These are phyloP conservation scores for Kondoa malvinella DNA, from an alignment of 768 basidiomycete species.

Conservation along the genomic window DNA sequence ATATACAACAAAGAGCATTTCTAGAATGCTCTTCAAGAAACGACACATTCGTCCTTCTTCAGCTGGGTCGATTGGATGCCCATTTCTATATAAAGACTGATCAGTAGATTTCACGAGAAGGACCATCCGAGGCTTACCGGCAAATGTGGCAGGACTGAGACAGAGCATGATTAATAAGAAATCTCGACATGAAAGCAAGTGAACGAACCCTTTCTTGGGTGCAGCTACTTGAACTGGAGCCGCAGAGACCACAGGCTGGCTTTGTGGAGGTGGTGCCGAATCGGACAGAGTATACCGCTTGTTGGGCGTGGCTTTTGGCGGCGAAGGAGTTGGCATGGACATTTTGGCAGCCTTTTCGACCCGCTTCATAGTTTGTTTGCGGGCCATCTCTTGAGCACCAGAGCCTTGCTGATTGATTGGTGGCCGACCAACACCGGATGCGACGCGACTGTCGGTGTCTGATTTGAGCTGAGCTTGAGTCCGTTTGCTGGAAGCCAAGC, in stretches of 20 bases:
- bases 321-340: background rate
- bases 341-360: conserved; percentile 22
- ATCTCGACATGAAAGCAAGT: conserved; percentile 11
- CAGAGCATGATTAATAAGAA: no score
- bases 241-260: background rate
- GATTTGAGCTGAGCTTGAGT: conserved; percentile 2
- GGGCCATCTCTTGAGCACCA: background rate
- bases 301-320: background rate
- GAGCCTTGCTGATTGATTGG: background rate
- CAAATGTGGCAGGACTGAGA: conserved; percentile 16
- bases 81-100: no score
- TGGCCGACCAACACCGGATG: background rate
- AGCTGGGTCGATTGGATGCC: background rate
- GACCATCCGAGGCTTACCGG: conserved; percentile 14
- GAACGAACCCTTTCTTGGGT: conserved; percentile 3
- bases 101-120: no score
- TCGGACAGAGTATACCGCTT: conserved; percentile 14
- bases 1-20: no score
- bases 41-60: conserved; percentile 3
- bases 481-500: background rate
- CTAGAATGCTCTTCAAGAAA: background rate
- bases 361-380: conserved; percentile 21
- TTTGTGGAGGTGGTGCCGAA: background rate
- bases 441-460: background rate
- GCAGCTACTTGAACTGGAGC: background rate